Evolutionary conservation across 1,139 yeast species (phyloP), one percentile per base, ranked within the genome.

Genomic region (Candida labiduridarum): DNA sequence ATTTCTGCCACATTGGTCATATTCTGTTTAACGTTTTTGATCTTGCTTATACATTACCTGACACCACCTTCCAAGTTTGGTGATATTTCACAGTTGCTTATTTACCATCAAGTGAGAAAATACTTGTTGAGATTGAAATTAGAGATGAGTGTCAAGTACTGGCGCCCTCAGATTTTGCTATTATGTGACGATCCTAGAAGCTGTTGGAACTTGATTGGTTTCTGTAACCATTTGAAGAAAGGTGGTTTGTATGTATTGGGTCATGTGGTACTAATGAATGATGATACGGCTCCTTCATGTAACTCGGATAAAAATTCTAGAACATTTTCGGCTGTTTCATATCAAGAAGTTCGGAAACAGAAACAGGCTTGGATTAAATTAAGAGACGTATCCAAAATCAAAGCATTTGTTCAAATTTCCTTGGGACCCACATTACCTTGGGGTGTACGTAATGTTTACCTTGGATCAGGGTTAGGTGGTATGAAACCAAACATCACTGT

Each of bases 51-150:
- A 54, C 98, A 94, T 66, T 90, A 91, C 62, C 79, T 84, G 51
- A 87, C 97, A 2, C 97, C 97, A 2, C 97, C 98, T 4, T 91
- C 90, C 65, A 87, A 91, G 36, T 94, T 97, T 89, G 99, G 99
- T 33, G 99, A 94, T 69, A 97, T 94, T 27, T 91, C 98, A 1
- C 98, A 94, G 68, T 82, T 91, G 44, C 76, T 94, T 55, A 92
- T 94, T 48, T 94, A 94, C 66, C 99, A 94, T 63, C 99, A 94
- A 67, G 98, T 94, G 4, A 76, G 99, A 55, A 94, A 94, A 64
- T 94, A 94, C 62, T 73, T 94, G 44, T 71, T 91, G 49, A 76
- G 96, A 48, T 75, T 94, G 44, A 82, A 90, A 53, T 89, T 90
- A 57, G 96, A 94, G 61, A 72, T 76, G 73, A 96, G 94, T 64